Base-by-base conservation (phyloP, 768 basidiomycete genomes). In the Collybia mongolica region DNA sequence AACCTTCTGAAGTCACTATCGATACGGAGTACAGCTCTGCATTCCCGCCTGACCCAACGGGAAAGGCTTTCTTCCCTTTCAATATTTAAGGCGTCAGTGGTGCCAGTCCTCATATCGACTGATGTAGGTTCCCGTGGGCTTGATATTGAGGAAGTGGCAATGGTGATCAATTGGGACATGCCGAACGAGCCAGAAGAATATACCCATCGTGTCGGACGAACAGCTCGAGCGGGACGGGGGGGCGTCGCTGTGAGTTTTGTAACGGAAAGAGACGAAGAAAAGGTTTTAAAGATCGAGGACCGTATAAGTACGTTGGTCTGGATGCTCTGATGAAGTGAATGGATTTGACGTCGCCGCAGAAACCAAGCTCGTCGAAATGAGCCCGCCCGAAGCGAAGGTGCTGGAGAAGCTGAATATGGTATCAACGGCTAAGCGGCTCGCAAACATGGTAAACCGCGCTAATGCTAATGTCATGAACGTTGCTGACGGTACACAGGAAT, bases 161-260 rank as follows among this genome's bases (percentile, higher is more conserved):
- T 98, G 74, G 93, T 99, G 17, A 77, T 99, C 50, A 98, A 99
- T 56, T 99, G 95, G 94, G 96, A 99, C 66, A 73, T 98, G 54
- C 97, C 97, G 12, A 75, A 79, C 11, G 85, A 87, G 62, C 79
- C 92, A 5, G 96, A 96, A 66, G 95, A 96, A 65, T 99, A 99
- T 63, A 90, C 93, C 1, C 97, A 99, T 72, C 82, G 97, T 18
- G 97, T 99, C 1, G 94, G 94, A 39, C 72, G 94, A 62, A 98
- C 94, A 19, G 94, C 94, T 24, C 84, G 94, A 59, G 90, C 88
- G 9, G 97, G 97, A 5, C 79, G 83, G 60, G 90, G 88, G 2
- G 97, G 97, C 60, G 72, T 94, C 43, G 93, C 93, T 0, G 77
- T 98, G 23, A 98, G 94, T 60, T 91, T 98, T 63, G 90, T 98